Evolutionary conservation across 2,329 filamentous ascomycete species (phyloP).

Genomic region (Phaeosphaeriaceae sp.): DNA sequence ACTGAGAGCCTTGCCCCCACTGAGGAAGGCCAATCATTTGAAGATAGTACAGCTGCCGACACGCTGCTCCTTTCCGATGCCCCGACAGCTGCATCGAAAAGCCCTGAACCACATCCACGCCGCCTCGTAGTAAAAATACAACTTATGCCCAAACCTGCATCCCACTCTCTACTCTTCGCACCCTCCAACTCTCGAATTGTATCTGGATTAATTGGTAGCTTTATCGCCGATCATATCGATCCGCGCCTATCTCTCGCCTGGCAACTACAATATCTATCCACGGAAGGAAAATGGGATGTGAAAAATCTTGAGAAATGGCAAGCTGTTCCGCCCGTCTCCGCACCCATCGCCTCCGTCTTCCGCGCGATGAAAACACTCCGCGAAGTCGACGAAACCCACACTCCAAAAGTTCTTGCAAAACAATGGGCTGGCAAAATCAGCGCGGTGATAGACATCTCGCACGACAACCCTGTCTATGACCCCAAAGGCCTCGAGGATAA

Average conservation of each 20-base stretch:
- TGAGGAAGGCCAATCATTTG: conserved; percentile 44
- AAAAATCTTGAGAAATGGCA: conserved; percentile 96
- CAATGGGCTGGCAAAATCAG: conserved; percentile 71
- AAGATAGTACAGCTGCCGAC: conserved; percentile 23
- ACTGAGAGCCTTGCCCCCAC: conserved; percentile 21
- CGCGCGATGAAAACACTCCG: conserved; percentile 91
- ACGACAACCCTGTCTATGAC: conserved; percentile 89
- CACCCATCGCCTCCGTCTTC: conserved; percentile 79
- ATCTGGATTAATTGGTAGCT: conserved; percentile 81
- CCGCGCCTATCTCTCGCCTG: conserved; percentile 81
- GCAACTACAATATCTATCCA: conserved; percentile 88
- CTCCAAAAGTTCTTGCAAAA: conserved; percentile 72
- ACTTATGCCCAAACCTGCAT: conserved; percentile 76
- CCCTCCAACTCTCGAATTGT: conserved; percentile 76
- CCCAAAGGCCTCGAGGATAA: conserved; percentile 59
- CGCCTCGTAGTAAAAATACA: conserved; percentile 66
- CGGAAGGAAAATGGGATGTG: conserved; percentile 95
- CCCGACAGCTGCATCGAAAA: conserved; percentile 5
- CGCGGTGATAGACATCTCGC: conserved; percentile 87
- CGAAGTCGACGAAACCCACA: conserved; percentile 84
- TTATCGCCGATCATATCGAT: conserved; percentile 77
- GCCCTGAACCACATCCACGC: conserved; percentile 33
- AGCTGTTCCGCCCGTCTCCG: conserved; percentile 76
- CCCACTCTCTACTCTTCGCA: conserved; percentile 84
- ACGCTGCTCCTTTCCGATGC: conserved; percentile 11